These are phyloP conservation scores for Acanthamoeba healyi DNA, from an alignment of 208 protist genomes.

Conservation along the genomic window DNA sequence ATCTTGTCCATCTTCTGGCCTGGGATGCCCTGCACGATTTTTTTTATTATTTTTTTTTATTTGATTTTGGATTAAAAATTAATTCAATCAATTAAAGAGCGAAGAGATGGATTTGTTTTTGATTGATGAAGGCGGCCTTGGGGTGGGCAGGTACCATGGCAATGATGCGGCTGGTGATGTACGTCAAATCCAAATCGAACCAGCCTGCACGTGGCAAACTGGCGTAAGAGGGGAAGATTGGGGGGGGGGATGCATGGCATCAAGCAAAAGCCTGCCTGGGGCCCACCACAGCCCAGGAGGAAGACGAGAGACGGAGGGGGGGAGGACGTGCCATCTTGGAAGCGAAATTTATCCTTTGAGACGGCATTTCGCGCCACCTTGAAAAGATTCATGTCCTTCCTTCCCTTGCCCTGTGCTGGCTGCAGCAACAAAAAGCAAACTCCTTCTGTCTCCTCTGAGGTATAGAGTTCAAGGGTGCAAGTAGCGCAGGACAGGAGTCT, in stretches of 20 bases:
- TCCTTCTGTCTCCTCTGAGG: too few relatives aligned
- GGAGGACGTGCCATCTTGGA: slow-evolving; percentile 83
- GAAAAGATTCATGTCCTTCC: slow-evolving; percentile 25
- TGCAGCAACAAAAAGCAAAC: too few relatives aligned
- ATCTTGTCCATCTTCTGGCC: slow-evolving; percentile 68
- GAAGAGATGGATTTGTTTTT: too few relatives aligned
- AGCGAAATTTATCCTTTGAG: slow-evolving; percentile 91
- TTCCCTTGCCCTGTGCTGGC: background rate
- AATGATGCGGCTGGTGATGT: slow-evolving; percentile 90
- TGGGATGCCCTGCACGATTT: slow-evolving; percentile 14
- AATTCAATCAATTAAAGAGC: background rate
- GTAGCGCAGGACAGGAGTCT: too few relatives aligned
- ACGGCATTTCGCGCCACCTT: slow-evolving; percentile 80
- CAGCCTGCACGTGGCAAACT: slow-evolving; percentile 10
- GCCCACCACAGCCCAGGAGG: too few relatives aligned
- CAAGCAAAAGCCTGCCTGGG: too few relatives aligned
- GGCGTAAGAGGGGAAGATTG: too few relatives aligned
- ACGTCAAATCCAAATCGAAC: slow-evolving; percentile 54
- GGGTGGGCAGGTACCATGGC: slow-evolving; percentile 74
- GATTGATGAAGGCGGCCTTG: too few relatives aligned
- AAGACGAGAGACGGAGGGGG: too few relatives aligned
- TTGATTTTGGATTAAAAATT: background rate
- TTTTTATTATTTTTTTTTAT: too few relatives aligned
- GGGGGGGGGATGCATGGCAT: too few relatives aligned
- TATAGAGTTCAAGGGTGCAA: too few relatives aligned